Evolutionary conservation across 164 flowering plant genomes (phyloP).

Genomic region (grape (Vitis vinifera)): DNA sequence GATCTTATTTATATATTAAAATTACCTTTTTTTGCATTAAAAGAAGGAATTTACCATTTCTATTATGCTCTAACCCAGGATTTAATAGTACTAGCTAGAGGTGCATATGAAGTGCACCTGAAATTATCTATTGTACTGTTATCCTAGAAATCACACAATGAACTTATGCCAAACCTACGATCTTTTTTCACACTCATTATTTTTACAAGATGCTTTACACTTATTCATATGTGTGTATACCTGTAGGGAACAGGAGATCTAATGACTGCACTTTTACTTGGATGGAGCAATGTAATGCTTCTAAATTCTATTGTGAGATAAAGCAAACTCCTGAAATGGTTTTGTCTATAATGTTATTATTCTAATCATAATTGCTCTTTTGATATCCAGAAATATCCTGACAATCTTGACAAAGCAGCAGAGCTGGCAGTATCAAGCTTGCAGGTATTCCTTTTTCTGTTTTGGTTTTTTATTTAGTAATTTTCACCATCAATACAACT

Average conservation of each 20-base stretch:
- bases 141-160: too few relatives aligned
- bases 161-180: too few relatives aligned
- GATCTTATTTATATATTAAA: too few relatives aligned
- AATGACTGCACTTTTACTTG: constrained; percentile 92
- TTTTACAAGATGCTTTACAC: neutral
- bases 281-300: constrained; percentile 94
- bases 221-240: constrained; percentile 8
- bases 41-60: too few relatives aligned
- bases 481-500: neutral
- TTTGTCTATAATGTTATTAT: neutral
- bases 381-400: constrained; percentile 73
- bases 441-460: constrained; percentile 61
- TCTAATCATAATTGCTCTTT: constrained; percentile 8
- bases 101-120: too few relatives aligned
- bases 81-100: too few relatives aligned
- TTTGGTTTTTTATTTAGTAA: neutral
- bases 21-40: too few relatives aligned
- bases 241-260: constrained; percentile 98
- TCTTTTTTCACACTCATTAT: too few relatives aligned
- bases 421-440: constrained; percentile 96
- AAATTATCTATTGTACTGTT: too few relatives aligned
- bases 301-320: neutral
- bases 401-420: constrained; percentile 83
- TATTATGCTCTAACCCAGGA: too few relatives aligned
- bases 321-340: neutral